A percentile compares a stretch with the other conserved stretches of the same genome.
These are phyloP conservation scores for Botrytis aclada DNA, from an alignment of 2,329 filamentous ascomycete genomes.

Conservation along the genomic window DNA sequence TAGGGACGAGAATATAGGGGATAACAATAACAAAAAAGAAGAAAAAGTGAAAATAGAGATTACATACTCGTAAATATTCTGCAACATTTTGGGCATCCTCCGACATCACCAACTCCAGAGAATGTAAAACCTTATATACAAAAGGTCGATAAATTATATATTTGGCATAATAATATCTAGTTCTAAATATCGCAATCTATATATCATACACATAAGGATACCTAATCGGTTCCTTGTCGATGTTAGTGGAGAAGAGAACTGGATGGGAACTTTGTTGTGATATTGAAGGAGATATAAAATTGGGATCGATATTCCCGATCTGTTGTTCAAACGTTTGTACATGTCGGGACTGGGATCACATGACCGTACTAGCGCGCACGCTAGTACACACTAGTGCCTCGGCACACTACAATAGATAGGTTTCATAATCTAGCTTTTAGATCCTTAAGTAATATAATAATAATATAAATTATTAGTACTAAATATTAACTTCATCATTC, in stretches of 20 bases:
- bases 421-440: too few relatives aligned
- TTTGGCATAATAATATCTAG: constrained; percentile 57
- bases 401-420: too few relatives aligned
- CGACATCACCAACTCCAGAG: constrained; percentile 50
- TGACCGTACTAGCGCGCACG: too few relatives aligned
- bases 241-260: constrained; percentile 47
- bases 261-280: constrained; percentile 30
- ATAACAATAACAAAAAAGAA: neutral
- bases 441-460: too few relatives aligned
- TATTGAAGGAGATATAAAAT: constrained; percentile 21
- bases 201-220: constrained; percentile 55
- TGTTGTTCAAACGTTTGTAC: neutral
- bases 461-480: too few relatives aligned
- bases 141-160: constrained; percentile 57
- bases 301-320: constrained; percentile 24
- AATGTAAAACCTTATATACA: constrained; percentile 57
- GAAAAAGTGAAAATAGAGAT: neutral
- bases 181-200: constrained; percentile 54
- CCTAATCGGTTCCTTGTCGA: constrained; percentile 43
- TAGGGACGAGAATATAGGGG: neutral
- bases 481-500: too few relatives aligned
- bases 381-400: too few relatives aligned
- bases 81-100: constrained; percentile 54
- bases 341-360: too few relatives aligned
- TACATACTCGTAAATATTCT: constrained; percentile 47